Conservation (phyloP, 1,139 yeast genomes). For the Protomyces arabidopsidicola region DNA sequence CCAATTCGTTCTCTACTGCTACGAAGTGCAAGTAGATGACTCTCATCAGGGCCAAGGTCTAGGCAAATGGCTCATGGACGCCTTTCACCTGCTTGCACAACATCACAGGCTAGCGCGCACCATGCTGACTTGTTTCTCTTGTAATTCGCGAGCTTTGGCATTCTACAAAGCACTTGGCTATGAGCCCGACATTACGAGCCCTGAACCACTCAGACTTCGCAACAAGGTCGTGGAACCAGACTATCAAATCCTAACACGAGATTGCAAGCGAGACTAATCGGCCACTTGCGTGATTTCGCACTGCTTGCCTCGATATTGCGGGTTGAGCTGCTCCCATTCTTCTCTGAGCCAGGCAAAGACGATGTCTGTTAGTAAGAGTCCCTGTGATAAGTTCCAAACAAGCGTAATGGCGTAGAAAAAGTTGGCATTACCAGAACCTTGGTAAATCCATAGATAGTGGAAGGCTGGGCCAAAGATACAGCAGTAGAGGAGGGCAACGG, state of each 20-base stretch:
- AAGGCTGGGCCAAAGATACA: constrained; percentile 74
- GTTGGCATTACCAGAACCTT: constrained; percentile 93
- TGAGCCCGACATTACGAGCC: not conserved
- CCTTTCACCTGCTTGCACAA: constrained; percentile 29
- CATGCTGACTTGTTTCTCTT: constrained; percentile 34
- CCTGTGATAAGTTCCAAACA: constrained; percentile 70
- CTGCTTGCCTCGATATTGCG: constrained; percentile 7
- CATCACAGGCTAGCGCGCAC: constrained; percentile 15
- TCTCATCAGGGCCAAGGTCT: constrained; percentile 28
- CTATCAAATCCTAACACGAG: not conserved
- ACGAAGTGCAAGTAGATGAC: constrained; percentile 32
- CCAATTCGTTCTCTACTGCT: constrained; percentile 16
- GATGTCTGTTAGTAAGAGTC: constrained; percentile 66
- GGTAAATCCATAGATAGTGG: constrained; percentile 88
- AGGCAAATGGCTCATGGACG: constrained; percentile 29
- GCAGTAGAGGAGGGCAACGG: constrained; percentile 48
- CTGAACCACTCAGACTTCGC: not conserved
- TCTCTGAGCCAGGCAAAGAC: constrained; percentile 72
- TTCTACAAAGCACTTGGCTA: constrained; percentile 30
- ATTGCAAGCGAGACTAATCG: not conserved
- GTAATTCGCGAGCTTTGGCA: constrained; percentile 31
- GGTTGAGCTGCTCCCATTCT: constrained; percentile 49
- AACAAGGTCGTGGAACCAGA: not conserved
- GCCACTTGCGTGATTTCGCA: not conserved
- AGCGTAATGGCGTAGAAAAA: constrained; percentile 91